Percentiles rank a stretch among this genome's conserved stretches.
phyloP scores from a whole-genome alignment of 129 eudicot species.

The Gnaphalium uliginosum region DNA sequence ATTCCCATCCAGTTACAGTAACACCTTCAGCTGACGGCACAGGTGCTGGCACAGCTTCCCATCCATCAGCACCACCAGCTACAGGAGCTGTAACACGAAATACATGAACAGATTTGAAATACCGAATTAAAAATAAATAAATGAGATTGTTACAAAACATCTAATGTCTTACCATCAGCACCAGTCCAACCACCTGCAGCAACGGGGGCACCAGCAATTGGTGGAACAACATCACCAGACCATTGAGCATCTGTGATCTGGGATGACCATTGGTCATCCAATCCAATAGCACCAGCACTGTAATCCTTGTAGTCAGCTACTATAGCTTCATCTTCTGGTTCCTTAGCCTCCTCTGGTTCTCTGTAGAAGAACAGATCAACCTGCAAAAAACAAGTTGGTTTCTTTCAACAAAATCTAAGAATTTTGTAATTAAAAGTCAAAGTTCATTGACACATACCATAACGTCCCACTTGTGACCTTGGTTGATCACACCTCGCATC shows the following conservation, averaged over 20 bases:
- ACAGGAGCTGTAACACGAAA: conserved; percentile 28
- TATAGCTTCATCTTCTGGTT: conserved; percentile 55
- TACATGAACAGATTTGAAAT: not conserved
- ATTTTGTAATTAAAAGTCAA: not conserved
- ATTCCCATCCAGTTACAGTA: conserved; percentile 56
- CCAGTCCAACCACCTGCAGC: conserved; percentile 51
- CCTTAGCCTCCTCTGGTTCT: conserved; percentile 74
- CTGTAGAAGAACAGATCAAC: conserved; percentile 77
- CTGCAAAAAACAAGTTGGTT: conserved; percentile 40
- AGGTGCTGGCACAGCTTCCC: conserved; percentile 61
- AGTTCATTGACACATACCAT: conserved; percentile 44
- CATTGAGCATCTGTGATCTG: conserved; percentile 49
- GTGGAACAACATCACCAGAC: conserved; percentile 35
- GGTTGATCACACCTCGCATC: conserved; percentile 64
- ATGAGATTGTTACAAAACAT: not conserved
- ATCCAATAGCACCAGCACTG: conserved; percentile 34
- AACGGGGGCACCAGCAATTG: conserved; percentile 42
- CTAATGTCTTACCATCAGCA: conserved; percentile 46
- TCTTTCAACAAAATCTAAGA: not conserved
- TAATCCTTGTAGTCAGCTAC: conserved; percentile 52
- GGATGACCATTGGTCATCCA: conserved; percentile 54
- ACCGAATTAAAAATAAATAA: not conserved
- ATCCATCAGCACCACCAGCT: conserved; percentile 51
- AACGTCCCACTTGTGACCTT: conserved; percentile 77
- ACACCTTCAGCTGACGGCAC: conserved; percentile 38